Conservation (phyloP, 2,329 filamentous ascomycete genomes). For the Cercospora canescens region DNA sequence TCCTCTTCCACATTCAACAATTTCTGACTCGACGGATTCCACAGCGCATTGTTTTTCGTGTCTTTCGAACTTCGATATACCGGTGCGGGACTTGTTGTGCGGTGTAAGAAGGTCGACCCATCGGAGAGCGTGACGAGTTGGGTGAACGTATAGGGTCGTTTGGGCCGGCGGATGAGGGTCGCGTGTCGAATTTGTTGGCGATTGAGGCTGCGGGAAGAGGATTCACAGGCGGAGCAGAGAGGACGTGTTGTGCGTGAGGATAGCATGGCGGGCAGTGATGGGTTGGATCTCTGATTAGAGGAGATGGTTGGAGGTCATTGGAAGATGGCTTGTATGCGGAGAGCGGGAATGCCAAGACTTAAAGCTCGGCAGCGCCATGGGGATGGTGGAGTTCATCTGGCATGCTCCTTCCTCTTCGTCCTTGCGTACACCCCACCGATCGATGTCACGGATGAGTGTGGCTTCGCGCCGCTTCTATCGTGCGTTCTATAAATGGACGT, state of each 20-base stretch:
- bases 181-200: slow-evolving; percentile 70
- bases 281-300: neutral
- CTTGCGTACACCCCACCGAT: neutral
- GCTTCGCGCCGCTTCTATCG: slow-evolving; percentile 44
- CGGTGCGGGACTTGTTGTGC: slow-evolving; percentile 70
- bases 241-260: slow-evolving; percentile 19
- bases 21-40: slow-evolving; percentile 83
- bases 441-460: slow-evolving; percentile 9
- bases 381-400: neutral
- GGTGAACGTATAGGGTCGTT: slow-evolving; percentile 94
- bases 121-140: slow-evolving; percentile 92
- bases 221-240: slow-evolving; percentile 14
- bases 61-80: slow-evolving; percentile 72
- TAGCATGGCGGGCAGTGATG: slow-evolving; percentile 21
- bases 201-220: slow-evolving; percentile 1
- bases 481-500: slow-evolving; percentile 47
- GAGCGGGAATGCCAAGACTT: slow-evolving; percentile 20
- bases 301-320: slow-evolving; percentile 1
- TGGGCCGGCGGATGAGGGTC: slow-evolving; percentile 81
- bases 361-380: neutral
- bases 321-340: slow-evolving; percentile 7
- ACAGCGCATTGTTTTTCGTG: slow-evolving; percentile 82
- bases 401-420: neutral
- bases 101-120: slow-evolving; percentile 78
- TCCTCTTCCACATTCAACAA: slow-evolving; percentile 90